Evolutionary conservation across 345 rosid species (phyloP).

Genomic region (Sonneratia alba): DNA sequence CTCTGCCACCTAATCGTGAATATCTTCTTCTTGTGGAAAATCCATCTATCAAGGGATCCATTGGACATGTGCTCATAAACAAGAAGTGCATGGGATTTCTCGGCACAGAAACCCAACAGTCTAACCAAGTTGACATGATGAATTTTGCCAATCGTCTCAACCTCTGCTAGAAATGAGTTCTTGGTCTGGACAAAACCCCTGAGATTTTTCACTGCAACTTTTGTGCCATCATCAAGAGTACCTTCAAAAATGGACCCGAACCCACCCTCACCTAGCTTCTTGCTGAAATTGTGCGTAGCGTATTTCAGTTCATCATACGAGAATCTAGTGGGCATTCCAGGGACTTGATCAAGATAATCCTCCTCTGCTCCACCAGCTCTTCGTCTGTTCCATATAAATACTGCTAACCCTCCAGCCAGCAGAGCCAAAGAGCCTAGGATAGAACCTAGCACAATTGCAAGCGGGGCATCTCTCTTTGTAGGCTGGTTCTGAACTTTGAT

Average conservation of each 20-base stretch:
- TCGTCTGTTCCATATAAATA: slow-evolving; percentile 4
- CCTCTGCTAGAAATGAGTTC: slow-evolving; percentile 21
- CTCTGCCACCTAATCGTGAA: slow-evolving; percentile 14
- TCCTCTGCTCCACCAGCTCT: slow-evolving; percentile 6
- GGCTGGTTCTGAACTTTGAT: neutral
- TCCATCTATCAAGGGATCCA: slow-evolving; percentile 28
- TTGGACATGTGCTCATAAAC: slow-evolving; percentile 20
- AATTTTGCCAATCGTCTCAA: slow-evolving; percentile 23
- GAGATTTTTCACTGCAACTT: slow-evolving; percentile 22
- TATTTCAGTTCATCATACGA: slow-evolving; percentile 12
- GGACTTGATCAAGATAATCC: slow-evolving; percentile 12
- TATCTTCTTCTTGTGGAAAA: slow-evolving; percentile 5
- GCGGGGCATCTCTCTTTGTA: neutral
- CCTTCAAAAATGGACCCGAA: slow-evolving; percentile 23
- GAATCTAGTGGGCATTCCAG: slow-evolving; percentile 17
- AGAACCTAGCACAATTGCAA: neutral
- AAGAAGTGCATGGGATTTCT: slow-evolving; percentile 19
- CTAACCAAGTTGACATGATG: slow-evolving; percentile 28
- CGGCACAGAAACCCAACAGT: slow-evolving; percentile 22
- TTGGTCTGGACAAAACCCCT: slow-evolving; percentile 8
- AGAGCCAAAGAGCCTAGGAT: slow-evolving; percentile 3
- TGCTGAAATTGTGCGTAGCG: slow-evolving; percentile 12
- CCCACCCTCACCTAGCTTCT: slow-evolving; percentile 23
- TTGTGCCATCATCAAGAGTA: slow-evolving; percentile 7
- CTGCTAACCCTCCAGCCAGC: slow-evolving; percentile 1